These are phyloP conservation scores for Leccinum ochraceum DNA, from an alignment of 768 basidiomycete species.

Conservation along the genomic window DNA sequence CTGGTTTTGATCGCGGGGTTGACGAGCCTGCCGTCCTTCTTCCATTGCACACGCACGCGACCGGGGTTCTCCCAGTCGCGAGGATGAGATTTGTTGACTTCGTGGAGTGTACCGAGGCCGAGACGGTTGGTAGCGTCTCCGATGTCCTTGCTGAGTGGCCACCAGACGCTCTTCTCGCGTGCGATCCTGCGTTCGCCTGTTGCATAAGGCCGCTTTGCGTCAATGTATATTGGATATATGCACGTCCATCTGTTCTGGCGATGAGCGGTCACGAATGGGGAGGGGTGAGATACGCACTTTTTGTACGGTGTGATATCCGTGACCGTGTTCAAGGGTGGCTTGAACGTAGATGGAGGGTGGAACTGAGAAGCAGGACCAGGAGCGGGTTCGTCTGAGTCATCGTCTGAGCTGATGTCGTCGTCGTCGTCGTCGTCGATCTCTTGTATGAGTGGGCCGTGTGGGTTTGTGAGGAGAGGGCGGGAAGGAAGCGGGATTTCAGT, in stretches of 20 bases:
- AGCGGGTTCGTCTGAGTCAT: conserved; percentile 28
- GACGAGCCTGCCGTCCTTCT: conserved; percentile 69
- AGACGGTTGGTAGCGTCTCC: conserved; percentile 78
- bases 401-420: conserved; percentile 45
- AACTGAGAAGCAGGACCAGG: conserved; percentile 61
- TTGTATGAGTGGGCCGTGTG: conserved; percentile 75
- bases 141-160: conserved; percentile 94
- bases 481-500: conserved; percentile 84
- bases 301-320: conserved; percentile 85
- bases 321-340: conserved; percentile 40
- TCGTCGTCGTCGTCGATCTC: conserved; percentile 64
- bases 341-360: conserved; percentile 22
- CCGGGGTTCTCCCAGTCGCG: conserved; percentile 99
- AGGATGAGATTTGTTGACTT: conserved; percentile 89
- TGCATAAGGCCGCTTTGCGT: conserved; percentile 88
- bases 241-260: conserved; percentile 76
- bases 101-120: conserved; percentile 80
- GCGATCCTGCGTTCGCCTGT: conserved; percentile 82
- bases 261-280: conserved; percentile 6
- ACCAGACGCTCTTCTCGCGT: conserved; percentile 83
- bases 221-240: conserved; percentile 96
- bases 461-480: conserved; percentile 61
- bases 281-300: conserved; percentile 50
- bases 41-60: conserved; percentile 90
- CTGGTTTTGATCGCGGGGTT: conserved; percentile 75